Evolutionary conservation across 495 filamentous ascomycete species (phyloP).

Genomic region (Endocarpon pusillum): DNA sequence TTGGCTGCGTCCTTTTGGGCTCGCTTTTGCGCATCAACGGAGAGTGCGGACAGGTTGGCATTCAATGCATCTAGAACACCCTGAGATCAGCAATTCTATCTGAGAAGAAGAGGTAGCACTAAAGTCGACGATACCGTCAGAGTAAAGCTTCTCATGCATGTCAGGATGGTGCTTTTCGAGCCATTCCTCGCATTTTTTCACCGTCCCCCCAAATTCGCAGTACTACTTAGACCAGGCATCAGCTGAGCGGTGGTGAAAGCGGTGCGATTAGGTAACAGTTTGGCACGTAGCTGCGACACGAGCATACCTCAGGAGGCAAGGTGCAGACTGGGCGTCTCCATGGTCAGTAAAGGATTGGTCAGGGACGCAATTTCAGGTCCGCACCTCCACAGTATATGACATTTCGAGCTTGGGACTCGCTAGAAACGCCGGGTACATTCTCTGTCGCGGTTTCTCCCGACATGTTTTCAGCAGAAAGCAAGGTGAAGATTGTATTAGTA

Average conservation of each 20-base stretch:
- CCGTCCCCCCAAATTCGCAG: conserved; percentile 95
- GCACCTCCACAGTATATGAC: conserved; percentile 72
- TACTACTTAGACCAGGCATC: conserved; percentile 39
- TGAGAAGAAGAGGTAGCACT: conserved; percentile 3
- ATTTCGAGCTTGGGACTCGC: conserved; percentile 44
- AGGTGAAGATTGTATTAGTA: no score
- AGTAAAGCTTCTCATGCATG: conserved; percentile 66
- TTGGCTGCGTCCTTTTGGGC: conserved; percentile 89
- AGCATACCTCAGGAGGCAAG: conserved; percentile 78
- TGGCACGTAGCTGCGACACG: conserved; percentile 1
- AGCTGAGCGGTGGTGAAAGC: neutral
- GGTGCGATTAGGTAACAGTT: conserved; percentile 1
- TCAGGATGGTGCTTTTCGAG: conserved; percentile 55
- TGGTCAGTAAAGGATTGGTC: conserved; percentile 8
- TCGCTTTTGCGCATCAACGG: conserved; percentile 74
- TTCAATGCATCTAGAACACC: conserved; percentile 51
- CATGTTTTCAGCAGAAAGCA: no score
- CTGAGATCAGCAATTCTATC: conserved; percentile 1
- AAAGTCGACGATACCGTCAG: conserved; percentile 40
- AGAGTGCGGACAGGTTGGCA: conserved; percentile 67
- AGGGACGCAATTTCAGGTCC: conserved; percentile 10
- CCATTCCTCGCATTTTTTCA: conserved; percentile 97
- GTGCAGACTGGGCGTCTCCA: conserved; percentile 51
- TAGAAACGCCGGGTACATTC: conserved; percentile 16
- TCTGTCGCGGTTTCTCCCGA: conserved; percentile 16